Base-by-base conservation (phyloP, 2,329 filamentous ascomycete genomes). In the Pseudocercospora fijiensis region DNA sequence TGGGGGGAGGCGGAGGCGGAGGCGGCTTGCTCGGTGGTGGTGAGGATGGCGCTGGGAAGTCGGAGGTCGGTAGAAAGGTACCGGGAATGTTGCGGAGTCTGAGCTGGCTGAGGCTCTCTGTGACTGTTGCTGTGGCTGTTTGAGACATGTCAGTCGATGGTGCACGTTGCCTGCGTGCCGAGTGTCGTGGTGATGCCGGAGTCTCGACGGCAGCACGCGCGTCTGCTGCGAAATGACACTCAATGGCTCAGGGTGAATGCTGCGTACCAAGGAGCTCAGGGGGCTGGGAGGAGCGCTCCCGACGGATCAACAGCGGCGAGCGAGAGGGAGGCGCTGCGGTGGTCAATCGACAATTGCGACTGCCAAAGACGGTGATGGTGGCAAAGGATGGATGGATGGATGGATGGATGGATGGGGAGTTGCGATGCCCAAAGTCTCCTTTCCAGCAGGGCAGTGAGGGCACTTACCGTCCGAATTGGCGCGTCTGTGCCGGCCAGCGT, bases 391-490 rank as follows among this genome's bases (percentile, higher is more conserved):
- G 33, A 27, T 27, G 51, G 58, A n/a, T n/a, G n/a, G n/a, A n/a
- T n/a, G n/a, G n/a, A n/a, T n/a, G 16, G 58, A 49, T 56, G 53
- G 33, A 27, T 27, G 51, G 58, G 62, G 56, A 65, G 59, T 45
- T 59, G 57, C 57, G 58, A 61, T 22, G n/a, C n/a, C n/a, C n/a
- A n/a, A n/a, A 47, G 45, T 56, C 61, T 64, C 64, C 64, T 65
- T 66, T 66, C 61, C 64, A 64, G 53, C 47, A 57, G 28, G 58
- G 64, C 64, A 64, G 62, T 66, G 37, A 57, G 28, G 58, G 64
- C 64, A 64, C 64, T 66, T 64, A 66, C 64, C 64, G 49, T 53
- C 49, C 26, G 62, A 66, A 64, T 57, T 63, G 63, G 60, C 37
- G 43, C 28, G 63, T 60, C 63, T 59, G 52, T 57, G 43, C 56